Base-by-base conservation (phyloP, 768 basidiomycete genomes). In the Flagelloscypha sp. region DNA sequence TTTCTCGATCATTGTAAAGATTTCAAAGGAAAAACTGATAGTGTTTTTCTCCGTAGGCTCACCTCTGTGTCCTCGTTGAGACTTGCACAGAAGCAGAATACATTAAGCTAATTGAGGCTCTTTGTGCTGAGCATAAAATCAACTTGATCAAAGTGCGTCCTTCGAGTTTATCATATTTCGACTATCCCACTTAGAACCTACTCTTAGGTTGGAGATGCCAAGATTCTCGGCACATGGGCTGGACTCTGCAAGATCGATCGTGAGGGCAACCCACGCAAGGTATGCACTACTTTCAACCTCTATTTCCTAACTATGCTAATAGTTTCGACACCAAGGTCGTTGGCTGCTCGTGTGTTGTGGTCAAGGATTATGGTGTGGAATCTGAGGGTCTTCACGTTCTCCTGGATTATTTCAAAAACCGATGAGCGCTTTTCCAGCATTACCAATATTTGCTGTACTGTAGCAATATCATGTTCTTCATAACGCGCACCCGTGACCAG, bases 191-290 rank as follows among this genome's bases (percentile, higher is more conserved):
- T n/a, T n/a, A n/a, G n/a, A n/a, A n/a, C n/a, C n/a, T n/a, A n/a
- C n/a, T n/a, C n/a, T n/a, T n/a, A n/a, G n/a, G 88, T 93, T 48
- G 87, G 87, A 52, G 94, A 98, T 62, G 84, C 89, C 55, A 99
- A 99, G 69, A 79, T 94, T 47, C 84, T 99, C 55, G 94, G 94
- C 23, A 88, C 84, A 49, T 98, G 94, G 94, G 92, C 89, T 50
- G 93, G 94, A 55, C 77, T 99, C 44, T 97, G 94, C 83, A 99
- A 99, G 76, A 93, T 98, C 61, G 94, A 99, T 70, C 80, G 89
- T 54, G 94, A 98, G 70, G 94, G 94, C 48, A 97, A 95, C 68
- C 85, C 94, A 31, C 75, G 94, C 59, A 98, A 98, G 74, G 76
- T 79, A n/a, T n/a, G n/a, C n/a, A n/a, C n/a, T n/a, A n/a, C n/a